Base-by-base conservation (phyloP, 2,329 filamentous ascomycete species). In the Lojkania enalia region DNA sequence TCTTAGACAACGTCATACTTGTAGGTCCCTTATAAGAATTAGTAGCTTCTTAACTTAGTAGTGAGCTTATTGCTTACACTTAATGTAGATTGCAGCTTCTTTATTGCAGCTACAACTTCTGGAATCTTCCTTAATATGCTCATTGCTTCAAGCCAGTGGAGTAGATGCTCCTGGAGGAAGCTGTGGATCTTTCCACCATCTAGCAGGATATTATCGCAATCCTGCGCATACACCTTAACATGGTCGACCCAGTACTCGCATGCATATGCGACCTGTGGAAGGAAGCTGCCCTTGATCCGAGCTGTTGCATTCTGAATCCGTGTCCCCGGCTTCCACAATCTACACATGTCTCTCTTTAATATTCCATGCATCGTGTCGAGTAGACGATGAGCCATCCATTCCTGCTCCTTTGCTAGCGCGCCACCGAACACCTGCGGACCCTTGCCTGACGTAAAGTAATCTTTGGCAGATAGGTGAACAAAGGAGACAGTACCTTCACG, bases 131-230 rank as follows among this genome's bases (percentile, higher is more conserved):
- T 29, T 11, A 69, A 36, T 4, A 71, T 58, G 36, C 69, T 66
- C 0, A 75, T 54, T 20, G 68, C 62, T 40, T 76, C 72, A 3
- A 76, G 49, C 72, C 70, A 76, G 39, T 74, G 46, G 3, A 51
- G 41, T 16, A 38, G 38, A 6, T 45, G 46, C 35, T 46, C 35
- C 39, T 42, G 32, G 1, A 57, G 20, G 25, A 59, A 57, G 5
- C 15, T 0, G 27, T 49, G 3, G 20, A 51, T 38, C 16, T 12
- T 27, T 29, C 49, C 47, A 29, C 31, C 46, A 41, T 46, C 32
- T 20, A 37, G 39, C 3, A 52, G 27, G 20, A 25, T n/a, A 23
- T 12, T 23, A 9, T 2, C 14, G 11, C 32, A 31, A 21, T 39
- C 42, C 9, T 36, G 25, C 37, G 33, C 32, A 44, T 23, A 37